Conservation (phyloP, 345 rosid species). For the Moricandia arvensis region DNA sequence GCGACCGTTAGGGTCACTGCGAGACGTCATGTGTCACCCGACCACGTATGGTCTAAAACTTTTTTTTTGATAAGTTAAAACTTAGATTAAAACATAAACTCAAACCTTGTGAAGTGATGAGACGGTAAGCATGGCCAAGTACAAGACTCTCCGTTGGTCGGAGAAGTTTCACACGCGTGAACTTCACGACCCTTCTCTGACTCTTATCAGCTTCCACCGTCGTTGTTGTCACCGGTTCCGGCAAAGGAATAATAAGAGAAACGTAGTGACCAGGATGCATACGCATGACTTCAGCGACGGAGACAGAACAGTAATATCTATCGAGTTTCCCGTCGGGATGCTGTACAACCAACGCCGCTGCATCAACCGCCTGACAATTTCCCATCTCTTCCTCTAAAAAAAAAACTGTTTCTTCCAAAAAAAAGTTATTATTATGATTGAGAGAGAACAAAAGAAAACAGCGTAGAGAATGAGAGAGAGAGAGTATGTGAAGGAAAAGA, state of each 20-base stretch:
- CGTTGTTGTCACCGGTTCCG: constrained; percentile 25
- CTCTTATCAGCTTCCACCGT: constrained; percentile 10
- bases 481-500: constrained; percentile 23
- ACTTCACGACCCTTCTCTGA: constrained; percentile 33
- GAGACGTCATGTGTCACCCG: no score
- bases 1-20: no score
- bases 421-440: background rate
- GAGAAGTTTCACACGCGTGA: constrained; percentile 91
- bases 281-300: constrained; percentile 76
- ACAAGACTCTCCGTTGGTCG: constrained; percentile 76
- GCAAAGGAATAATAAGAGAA: constrained; percentile 86
- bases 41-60: no score
- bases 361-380: constrained; percentile 94
- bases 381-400: constrained; percentile 52
- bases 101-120: constrained; percentile 87
- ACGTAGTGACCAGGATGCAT: constrained; percentile 90
- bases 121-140: constrained; percentile 94
- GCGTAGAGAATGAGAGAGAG: background rate
- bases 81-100: background rate
- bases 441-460: constrained; percentile 10
- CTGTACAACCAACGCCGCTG: constrained; percentile 91
- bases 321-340: constrained; percentile 83
- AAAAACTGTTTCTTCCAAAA: background rate
- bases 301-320: constrained; percentile 67
- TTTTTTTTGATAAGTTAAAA: no score